Evolutionary conservation across 257 asterid species (phyloP).

Genomic region (Catharanthus roseus): DNA sequence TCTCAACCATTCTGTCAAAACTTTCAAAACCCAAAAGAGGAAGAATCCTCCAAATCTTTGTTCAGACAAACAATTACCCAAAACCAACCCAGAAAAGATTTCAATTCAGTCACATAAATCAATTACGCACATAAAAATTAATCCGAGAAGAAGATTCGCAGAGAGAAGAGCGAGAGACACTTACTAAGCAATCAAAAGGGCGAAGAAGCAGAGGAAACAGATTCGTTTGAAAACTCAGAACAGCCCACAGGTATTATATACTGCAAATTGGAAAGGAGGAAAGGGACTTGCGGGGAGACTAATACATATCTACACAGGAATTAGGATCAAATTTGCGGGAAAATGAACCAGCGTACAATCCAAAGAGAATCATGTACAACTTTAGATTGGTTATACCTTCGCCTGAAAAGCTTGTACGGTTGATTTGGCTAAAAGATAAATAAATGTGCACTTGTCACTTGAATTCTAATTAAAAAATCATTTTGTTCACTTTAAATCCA

Average conservation of each 20-base stretch:
- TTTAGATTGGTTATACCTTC: background rate
- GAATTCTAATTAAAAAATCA: too few species aligned
- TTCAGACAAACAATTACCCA: background rate
- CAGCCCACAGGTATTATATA: background rate
- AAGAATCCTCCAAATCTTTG: background rate
- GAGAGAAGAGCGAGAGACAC: background rate
- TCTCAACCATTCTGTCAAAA: background rate
- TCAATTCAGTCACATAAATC: background rate
- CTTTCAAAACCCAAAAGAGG: background rate
- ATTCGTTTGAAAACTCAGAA: background rate
- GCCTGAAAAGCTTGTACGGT: background rate
- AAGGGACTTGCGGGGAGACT: background rate
- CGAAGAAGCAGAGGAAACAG: too few species aligned
- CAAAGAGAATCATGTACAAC: background rate
- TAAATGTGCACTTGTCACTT: too few species aligned
- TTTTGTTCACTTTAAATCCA: too few species aligned
- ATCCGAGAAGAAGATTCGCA: background rate
- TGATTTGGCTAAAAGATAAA: background rate
- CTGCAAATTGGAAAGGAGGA: background rate
- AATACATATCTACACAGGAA: background rate
- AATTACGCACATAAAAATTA: background rate
- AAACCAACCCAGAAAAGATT: conserved; percentile 1
- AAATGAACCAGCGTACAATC: background rate
- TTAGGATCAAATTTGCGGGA: background rate
- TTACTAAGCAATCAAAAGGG: conserved; percentile 5